These are phyloP conservation scores for Colletotrichum theobromicola DNA, from an alignment of 2,329 filamentous ascomycete genomes.

Conservation along the genomic window DNA sequence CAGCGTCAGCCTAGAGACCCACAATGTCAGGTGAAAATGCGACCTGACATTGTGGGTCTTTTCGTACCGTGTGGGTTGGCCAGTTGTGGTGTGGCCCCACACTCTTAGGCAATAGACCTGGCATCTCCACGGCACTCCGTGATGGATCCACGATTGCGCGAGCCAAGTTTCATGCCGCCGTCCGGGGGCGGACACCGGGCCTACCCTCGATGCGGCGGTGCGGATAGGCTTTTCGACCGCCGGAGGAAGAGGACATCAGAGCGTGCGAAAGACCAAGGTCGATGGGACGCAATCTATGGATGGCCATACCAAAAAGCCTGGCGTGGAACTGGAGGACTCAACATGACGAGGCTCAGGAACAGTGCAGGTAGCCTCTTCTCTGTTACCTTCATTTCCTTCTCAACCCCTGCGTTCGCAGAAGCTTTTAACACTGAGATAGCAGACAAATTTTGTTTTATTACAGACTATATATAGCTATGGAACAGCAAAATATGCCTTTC, in stretches of 20 bases:
- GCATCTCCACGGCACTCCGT: background rate
- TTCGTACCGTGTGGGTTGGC: background rate
- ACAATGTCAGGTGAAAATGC: background rate
- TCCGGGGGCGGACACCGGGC: background rate
- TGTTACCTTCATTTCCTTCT: background rate
- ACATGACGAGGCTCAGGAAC: background rate
- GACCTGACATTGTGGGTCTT: background rate
- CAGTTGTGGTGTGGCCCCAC: background rate
- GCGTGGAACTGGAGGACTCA: background rate
- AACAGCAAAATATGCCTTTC: no score
- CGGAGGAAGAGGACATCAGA: background rate
- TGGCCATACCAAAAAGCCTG: background rate
- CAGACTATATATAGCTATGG: no score
- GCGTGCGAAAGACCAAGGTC: background rate
- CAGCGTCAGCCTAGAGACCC: background rate
- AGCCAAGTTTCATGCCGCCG: background rate
- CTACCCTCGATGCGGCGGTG: background rate
- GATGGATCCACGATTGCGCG: background rate
- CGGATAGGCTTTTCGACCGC: background rate
- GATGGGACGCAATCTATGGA: background rate
- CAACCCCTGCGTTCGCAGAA: background rate
- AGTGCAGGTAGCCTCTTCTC: background rate
- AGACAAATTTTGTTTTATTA: background rate
- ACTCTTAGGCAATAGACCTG: background rate
- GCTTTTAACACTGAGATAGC: background rate